A percentile compares a stretch with the other conserved stretches of the same genome.
These are phyloP conservation scores for Apiospora koreana DNA, from an alignment of 2,329 filamentous ascomycete genomes.

Conservation along the genomic window DNA sequence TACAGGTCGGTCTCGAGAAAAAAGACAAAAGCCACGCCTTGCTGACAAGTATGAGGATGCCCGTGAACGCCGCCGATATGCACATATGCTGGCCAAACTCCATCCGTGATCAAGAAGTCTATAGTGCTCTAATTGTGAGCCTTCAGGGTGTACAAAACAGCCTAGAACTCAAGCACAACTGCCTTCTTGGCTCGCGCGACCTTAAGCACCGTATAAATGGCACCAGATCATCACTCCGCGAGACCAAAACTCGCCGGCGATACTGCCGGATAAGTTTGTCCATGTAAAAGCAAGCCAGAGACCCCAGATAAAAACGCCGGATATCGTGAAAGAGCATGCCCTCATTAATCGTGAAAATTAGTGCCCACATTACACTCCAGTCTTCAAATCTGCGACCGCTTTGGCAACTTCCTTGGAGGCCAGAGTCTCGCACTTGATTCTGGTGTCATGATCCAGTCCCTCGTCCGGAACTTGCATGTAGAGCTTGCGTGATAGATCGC, in stretches of 20 bases:
- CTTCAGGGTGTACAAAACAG: neutral
- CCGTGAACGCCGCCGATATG: constrained; percentile 8
- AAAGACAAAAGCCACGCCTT: neutral
- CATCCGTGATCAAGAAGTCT: constrained; percentile 6
- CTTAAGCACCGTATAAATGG: neutral
- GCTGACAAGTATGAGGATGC: neutral
- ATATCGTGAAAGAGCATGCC: constrained; percentile 13
- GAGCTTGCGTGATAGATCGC: constrained; percentile 81
- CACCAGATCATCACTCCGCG: neutral
- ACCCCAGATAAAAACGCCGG: constrained; percentile 17
- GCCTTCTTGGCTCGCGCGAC: constrained; percentile 1
- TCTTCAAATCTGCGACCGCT: constrained; percentile 54
- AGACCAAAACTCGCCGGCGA: neutral
- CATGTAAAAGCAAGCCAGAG: constrained; percentile 19
- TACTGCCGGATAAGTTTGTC: neutral
- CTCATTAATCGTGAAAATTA: constrained; percentile 17
- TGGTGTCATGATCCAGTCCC: constrained; percentile 64
- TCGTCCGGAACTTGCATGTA: constrained; percentile 68
- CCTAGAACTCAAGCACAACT: neutral
- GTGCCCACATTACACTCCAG: constrained; percentile 22
- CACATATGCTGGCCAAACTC: constrained; percentile 9
- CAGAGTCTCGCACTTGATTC: constrained; percentile 72
- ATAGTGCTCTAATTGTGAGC: constrained; percentile 2
- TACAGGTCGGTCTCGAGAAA: neutral
- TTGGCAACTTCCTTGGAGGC: constrained; percentile 77